Evolutionary conservation across 176 grass and related monocot genomes (phyloP), one percentile per base, ranked within the genome.

Genomic region (Aegilops speltoides): DNA sequence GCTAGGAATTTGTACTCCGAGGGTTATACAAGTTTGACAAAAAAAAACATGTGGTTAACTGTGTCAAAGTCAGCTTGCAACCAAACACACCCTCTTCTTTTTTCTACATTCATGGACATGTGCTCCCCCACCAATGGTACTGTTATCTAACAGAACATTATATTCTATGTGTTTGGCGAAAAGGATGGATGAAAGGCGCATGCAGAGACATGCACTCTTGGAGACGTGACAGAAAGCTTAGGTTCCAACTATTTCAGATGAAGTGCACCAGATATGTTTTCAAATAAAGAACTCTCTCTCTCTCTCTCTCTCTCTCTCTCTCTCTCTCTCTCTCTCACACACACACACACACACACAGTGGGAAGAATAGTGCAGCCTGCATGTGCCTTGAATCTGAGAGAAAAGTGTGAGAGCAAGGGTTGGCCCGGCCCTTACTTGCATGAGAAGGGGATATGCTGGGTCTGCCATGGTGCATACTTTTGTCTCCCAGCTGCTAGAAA

Each of bases 161-260:
- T 86, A 92, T 75, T 89, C 68, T 76, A 84, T 93, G 83, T 82
- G 70, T 37, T 77, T 64, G 28, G n/a, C 31, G 33, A 54, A 80
- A 64, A 66, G 61, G 64, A 60, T 25, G 46, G 20, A 87, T 45
- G 24, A 37, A 25, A 52, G 43, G 38, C 65, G 69, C 57, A 84
- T 83, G 75, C 64, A 83, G 26, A 86, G 69, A 66, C 83, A 67
- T 48, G 86, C 32, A 75, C 70, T 89, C 71, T 91, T 86, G 12
- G 73, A 84, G 89, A 91, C 87, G 84, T 88, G 90, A 94, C 90
- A 89, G 26, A 92, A 94, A 76, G 75, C 52, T 56, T 79, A 22
- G 31, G 28, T 79, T 78, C 65, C 54, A 80, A 87, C 87, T 87
- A 86, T 86, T 86, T 62, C 73, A 41, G 32, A 12, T 20, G 63